Evolutionary conservation across 495 filamentous ascomycete species (phyloP), one percentile per base, ranked within the genome.

Genomic region (Hypoxylon lenormandii): DNA sequence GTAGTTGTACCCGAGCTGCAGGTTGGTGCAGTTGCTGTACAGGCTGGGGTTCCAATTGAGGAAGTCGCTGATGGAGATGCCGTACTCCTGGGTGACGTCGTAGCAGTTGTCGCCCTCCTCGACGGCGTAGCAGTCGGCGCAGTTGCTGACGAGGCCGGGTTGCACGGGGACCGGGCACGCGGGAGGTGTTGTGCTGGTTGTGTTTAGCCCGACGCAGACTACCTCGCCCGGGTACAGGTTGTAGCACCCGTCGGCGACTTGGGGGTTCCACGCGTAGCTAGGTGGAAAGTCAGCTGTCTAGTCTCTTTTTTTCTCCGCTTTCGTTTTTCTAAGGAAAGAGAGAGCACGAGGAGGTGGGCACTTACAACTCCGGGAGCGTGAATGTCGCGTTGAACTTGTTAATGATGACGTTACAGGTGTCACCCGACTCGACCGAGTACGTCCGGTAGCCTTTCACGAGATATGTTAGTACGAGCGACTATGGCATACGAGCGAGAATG

Each of bases 1-100:
- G 64, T 80, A 80, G 33, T 74, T 69, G 40, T 72, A 78, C 6
- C 74, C 77, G 38, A 74, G 33, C 74, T 73, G 69, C 30, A 80
- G 71, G 50, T 79, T 79, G 0, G 72, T 72, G 74, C 78, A 80
- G 15, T 51, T 49, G 33, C 55, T 33, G 30, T 76, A 43, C 19
- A 80, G 36, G 42, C 59, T 64, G 6, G 74, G 74, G 68, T 76
- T 76, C 72, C 71, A 74, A 5, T 13, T 3, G 11, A 33, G 36
- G 15, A 76, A 52, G 19, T 76, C 43, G 28, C 15, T 38, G 5
- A 72, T 18, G 47, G 69, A 22, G 49, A 74, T 66, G 38, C 42
- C 40, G 21, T 57, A 12, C 3, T 7, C 10, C 15, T 21, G 11
- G 21, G 47, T 10, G 21, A 72, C 52, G 33, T 6, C 43, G 19